These are phyloP conservation scores for Fusarium xyrophilum DNA, from an alignment of 2,329 filamentous ascomycete genomes.

Conservation along the genomic window DNA sequence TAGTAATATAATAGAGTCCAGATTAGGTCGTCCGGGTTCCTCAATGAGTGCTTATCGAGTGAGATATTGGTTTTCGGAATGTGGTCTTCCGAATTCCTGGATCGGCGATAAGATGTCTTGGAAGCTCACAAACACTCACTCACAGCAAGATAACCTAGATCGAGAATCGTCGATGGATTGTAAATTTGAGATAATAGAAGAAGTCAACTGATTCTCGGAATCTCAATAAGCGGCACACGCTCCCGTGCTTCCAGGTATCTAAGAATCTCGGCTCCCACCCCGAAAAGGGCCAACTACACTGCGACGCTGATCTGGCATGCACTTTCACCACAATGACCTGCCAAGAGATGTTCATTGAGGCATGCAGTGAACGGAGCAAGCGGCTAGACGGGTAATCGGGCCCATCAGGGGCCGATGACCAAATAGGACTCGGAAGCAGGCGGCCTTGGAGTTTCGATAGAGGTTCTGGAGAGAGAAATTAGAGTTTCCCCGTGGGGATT, in stretches of 20 bases:
- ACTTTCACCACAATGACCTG: background rate
- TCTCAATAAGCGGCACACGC: background rate
- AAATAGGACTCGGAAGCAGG: background rate
- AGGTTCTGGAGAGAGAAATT: background rate
- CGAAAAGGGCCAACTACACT: background rate
- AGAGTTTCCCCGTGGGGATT: constrained; percentile 1
- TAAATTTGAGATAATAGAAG: background rate
- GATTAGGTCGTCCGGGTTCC: background rate
- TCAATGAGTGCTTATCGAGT: background rate
- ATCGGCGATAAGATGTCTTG: constrained; percentile 6
- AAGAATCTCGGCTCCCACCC: background rate
- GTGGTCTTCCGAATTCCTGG: constrained; percentile 14
- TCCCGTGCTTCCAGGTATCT: constrained; percentile 4
- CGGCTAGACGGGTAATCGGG: background rate
- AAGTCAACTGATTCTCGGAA: background rate
- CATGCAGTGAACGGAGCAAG: background rate
- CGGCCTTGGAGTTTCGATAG: background rate
- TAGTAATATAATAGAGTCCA: background rate
- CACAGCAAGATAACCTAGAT: background rate
- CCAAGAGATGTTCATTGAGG: background rate
- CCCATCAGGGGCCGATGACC: background rate
- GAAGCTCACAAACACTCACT: background rate
- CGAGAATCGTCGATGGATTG: background rate
- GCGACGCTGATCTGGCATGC: background rate
- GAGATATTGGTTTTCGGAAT: constrained; percentile 1